Evolutionary conservation across 2,329 filamentous ascomycete species (phyloP).

Genomic region (Aureobasidium sp.): DNA sequence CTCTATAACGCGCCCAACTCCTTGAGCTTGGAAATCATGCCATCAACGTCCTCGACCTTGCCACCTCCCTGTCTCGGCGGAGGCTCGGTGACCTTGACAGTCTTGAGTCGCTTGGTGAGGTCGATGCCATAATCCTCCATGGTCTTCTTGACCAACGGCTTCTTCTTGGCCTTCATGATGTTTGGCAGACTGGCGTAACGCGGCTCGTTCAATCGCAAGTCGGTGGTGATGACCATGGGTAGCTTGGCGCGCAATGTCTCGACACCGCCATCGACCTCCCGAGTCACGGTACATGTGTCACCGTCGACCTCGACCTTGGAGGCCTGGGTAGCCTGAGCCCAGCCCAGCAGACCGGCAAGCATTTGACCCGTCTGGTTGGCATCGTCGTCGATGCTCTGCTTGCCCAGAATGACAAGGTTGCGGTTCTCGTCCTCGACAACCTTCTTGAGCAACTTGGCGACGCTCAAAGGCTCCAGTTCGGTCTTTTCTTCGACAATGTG

Average conservation of each 20-base stretch:
- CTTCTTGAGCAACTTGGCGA: conserved; percentile 77
- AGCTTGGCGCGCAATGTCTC: conserved; percentile 81
- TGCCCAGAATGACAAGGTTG: conserved; percentile 89
- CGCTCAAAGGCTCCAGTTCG: conserved; percentile 78
- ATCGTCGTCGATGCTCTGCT: conserved; percentile 98
- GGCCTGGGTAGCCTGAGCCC: conserved; percentile 92
- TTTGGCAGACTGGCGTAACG: conserved; percentile 92
- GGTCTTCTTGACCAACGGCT: conserved; percentile 88
- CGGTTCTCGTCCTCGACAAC: conserved; percentile 75
- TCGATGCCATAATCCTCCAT: conserved; percentile 74
- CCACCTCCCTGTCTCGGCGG: conserved; percentile 80
- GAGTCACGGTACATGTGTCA: conserved; percentile 65
- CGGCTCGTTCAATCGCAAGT: conserved; percentile 88
- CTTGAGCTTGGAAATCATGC: conserved; percentile 89
- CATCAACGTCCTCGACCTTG: conserved; percentile 95
- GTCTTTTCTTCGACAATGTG: conserved; percentile 62
- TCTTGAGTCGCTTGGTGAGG: conserved; percentile 68
- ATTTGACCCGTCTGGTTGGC: conserved; percentile 95
- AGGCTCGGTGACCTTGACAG: conserved; percentile 83
- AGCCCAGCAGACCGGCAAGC: conserved; percentile 83
- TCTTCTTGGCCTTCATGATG: conserved; percentile 99
- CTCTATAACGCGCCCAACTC: conserved; percentile 79
- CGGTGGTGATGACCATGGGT: conserved; percentile 90
- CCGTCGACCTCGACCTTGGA: conserved; percentile 69
- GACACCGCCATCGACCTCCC: conserved; percentile 90